phyloP scores from a whole-genome alignment of 768 basidiomycete genomes.

The Leucosporidium creatinivorum region DNA sequence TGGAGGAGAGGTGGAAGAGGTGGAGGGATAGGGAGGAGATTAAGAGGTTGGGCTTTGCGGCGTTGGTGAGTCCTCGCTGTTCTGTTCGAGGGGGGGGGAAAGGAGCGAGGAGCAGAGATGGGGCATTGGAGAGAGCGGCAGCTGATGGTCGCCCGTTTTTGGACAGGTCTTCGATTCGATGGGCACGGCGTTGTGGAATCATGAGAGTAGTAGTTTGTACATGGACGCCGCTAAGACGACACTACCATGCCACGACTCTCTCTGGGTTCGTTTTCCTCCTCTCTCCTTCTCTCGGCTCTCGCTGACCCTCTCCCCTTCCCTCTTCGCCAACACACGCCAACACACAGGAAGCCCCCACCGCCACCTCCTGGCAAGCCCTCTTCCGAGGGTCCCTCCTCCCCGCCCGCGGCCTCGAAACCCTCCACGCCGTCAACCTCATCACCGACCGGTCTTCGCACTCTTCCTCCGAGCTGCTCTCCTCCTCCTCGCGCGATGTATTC shows the following conservation, averaged over 20 bases:
- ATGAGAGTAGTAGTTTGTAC: constrained; percentile 18
- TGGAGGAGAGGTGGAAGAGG: constrained; percentile 30
- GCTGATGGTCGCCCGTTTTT: not conserved
- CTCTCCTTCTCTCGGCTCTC: not conserved
- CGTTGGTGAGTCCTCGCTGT: constrained; percentile 9
- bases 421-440: constrained; percentile 14
- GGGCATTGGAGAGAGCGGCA: no score
- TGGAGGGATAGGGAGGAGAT: constrained; percentile 32
- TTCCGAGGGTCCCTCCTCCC: constrained; percentile 12
- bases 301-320: no score
- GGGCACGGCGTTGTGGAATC: constrained; percentile 25
- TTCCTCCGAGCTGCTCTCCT: not conserved
- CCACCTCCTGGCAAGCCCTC: constrained; percentile 13
- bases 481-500: constrained; percentile 19
- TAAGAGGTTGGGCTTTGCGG: constrained; percentile 22
- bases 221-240: constrained; percentile 25
- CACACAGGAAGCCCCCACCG: constrained; percentile 21
- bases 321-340: no score
- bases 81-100: not conserved
- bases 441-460: not conserved
- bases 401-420: constrained; percentile 7
- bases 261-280: constrained; percentile 16
- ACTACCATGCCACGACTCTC: constrained; percentile 20
- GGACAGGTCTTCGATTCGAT: constrained; percentile 22
- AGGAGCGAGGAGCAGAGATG: not conserved